A percentile compares a stretch with the other conserved stretches of the same genome.
These are phyloP conservation scores for Gossypium gossypioides DNA, from an alignment of 441 rosid species.

Conservation along the genomic window DNA sequence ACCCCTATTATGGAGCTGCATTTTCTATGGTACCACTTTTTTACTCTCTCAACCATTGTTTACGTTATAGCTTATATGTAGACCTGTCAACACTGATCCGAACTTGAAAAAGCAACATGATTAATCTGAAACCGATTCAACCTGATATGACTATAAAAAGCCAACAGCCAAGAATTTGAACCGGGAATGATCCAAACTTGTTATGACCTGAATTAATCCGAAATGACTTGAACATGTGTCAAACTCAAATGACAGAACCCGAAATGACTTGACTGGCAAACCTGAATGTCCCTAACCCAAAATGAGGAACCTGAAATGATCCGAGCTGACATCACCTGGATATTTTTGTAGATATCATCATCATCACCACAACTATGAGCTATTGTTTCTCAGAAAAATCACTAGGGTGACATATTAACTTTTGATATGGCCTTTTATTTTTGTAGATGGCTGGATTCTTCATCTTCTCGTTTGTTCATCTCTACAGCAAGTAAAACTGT, in stretches of 20 bases:
- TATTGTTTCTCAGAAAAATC: neutral
- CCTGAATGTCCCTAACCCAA: no score
- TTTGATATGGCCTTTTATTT: neutral
- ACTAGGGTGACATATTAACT: neutral
- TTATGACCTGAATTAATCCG: no score
- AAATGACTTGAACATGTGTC: no score
- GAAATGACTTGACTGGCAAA: no score
- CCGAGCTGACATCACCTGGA: no score
- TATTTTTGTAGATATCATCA: neutral
- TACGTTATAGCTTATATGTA: no score
- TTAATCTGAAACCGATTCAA: neutral
- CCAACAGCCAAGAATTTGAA: neutral
- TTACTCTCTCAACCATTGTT: neutral
- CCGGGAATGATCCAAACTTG: no score
- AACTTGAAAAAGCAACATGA: neutral
- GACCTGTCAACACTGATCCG: neutral
- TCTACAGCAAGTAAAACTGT: constrained; percentile 30
- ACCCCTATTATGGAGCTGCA: constrained; percentile 47
- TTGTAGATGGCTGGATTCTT: constrained; percentile 42
- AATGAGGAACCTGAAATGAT: no score
- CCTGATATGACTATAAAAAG: neutral
- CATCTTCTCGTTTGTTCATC: constrained; percentile 33
- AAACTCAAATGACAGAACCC: no score
- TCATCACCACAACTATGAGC: neutral
- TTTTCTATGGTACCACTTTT: constrained; percentile 34